phyloP scores from a whole-genome alignment of 169 alveolate genomes.

The Cyclospora cayetanensis region DNA sequence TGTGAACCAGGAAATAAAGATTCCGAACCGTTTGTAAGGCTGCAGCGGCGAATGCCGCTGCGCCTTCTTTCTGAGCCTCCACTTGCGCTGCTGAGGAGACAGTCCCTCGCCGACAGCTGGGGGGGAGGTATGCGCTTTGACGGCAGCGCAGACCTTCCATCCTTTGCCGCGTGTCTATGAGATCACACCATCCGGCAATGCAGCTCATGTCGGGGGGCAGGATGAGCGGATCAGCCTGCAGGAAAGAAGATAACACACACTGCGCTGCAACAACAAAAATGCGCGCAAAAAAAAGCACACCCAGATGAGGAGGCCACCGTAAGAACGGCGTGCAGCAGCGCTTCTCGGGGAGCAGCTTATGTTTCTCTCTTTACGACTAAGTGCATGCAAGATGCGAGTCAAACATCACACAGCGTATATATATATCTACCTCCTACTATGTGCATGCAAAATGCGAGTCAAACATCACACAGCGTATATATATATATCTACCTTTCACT shows the following conservation, averaged over 20 bases:
- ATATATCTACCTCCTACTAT: too few species aligned
- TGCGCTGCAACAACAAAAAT: background rate
- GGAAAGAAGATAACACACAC: background rate
- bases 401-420: too few species aligned
- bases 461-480: too few species aligned
- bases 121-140: slow-evolving; percentile 66
- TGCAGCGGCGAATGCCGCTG: slow-evolving; percentile 60
- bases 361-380: too few species aligned
- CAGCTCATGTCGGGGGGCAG: slow-evolving; percentile 65
- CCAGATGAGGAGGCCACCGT: too few species aligned
- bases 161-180: slow-evolving; percentile 68
- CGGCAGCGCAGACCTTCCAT: slow-evolving; percentile 70
- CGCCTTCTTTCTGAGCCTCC: background rate
- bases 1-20: slow-evolving; percentile 83
- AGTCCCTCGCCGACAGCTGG: slow-evolving; percentile 26
- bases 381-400: too few species aligned
- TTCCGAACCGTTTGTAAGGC: slow-evolving; percentile 74
- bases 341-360: too few species aligned
- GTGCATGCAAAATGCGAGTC: too few species aligned
- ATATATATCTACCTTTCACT: background rate
- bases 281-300: background rate
- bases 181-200: slow-evolving; percentile 67
- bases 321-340: too few species aligned
- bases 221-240: slow-evolving; percentile 47
- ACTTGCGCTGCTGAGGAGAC: background rate